These are phyloP conservation scores for Aspergillus biplanus DNA, from an alignment of 495 filamentous ascomycete genomes.

Conservation along the genomic window DNA sequence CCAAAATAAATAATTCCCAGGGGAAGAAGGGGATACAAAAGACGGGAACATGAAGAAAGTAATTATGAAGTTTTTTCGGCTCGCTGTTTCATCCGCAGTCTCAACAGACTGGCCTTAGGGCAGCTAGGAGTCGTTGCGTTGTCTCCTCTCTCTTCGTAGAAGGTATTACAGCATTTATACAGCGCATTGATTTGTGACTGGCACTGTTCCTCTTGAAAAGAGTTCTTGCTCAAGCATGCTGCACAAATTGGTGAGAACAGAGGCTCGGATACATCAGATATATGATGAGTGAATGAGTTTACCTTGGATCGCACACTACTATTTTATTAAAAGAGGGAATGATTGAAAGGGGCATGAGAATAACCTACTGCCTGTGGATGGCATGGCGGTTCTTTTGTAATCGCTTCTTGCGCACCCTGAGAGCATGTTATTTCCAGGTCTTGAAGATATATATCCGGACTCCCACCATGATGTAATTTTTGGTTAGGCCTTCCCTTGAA, in stretches of 20 bases:
- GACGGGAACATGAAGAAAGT: not conserved
- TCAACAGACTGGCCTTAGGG: conserved; percentile 77
- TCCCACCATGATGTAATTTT: conserved; percentile 52
- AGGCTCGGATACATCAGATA: not conserved
- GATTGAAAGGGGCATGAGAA: not conserved
- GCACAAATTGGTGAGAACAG: conserved; percentile 24
- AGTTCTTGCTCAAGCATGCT: conserved; percentile 85
- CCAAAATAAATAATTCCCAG: not conserved
- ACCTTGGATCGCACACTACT: conserved; percentile 90
- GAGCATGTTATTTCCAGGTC: conserved; percentile 8
- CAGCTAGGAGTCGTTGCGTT: conserved; percentile 78
- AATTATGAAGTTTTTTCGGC: conserved; percentile 39
- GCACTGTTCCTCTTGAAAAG: conserved; percentile 89
- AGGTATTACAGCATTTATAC: conserved; percentile 90
- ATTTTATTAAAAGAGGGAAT: conserved; percentile 17
- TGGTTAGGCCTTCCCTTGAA: not conserved
- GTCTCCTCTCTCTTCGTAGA: conserved; percentile 83
- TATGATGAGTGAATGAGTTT: not conserved
- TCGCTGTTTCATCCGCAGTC: conserved; percentile 86
- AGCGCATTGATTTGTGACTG: conserved; percentile 80
- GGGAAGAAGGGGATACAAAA: not conserved
- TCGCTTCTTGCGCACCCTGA: conserved; percentile 66
- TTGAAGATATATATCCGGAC: conserved; percentile 7
- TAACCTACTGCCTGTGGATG: conserved; percentile 81
- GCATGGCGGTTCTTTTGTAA: conserved; percentile 78